phyloP scores from a whole-genome alignment of 768 basidiomycete species.

The Phylloporus rhodoxanthus region DNA sequence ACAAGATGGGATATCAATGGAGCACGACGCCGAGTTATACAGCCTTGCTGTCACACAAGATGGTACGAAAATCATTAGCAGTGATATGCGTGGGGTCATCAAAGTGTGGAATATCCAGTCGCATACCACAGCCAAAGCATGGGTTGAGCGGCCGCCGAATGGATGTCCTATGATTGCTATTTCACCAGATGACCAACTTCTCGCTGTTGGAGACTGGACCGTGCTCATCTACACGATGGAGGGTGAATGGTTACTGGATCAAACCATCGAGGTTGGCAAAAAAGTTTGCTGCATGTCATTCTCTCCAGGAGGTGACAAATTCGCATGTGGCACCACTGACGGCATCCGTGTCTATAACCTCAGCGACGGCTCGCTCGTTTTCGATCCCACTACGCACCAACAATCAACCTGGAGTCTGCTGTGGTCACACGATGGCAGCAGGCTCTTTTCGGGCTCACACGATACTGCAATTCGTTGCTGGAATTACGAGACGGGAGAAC shows the following conservation, averaged over 20 bases:
- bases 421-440: constrained; percentile 5
- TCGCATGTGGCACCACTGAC: not conserved
- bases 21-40: not conserved
- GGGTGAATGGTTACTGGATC: not conserved
- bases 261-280: not conserved
- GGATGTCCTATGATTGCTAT: not conserved
- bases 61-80: constrained; percentile 1
- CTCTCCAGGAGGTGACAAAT: constrained; percentile 1
- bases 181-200: not conserved
- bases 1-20: not conserved
- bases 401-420: not conserved
- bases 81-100: not conserved
- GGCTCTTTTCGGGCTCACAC: not conserved
- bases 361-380: not conserved
- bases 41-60: not conserved
- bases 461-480: not conserved
- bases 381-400: not conserved
- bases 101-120: constrained; percentile 4
- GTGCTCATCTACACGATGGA: not conserved
- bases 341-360: not conserved
- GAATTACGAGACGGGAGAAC: not conserved
- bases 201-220: not conserved
- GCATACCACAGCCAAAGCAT: not conserved
- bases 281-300: not conserved
- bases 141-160: not conserved